These are phyloP conservation scores for Jatropha multifida DNA, from an alignment of 441 rosid species.

Conservation along the genomic window DNA sequence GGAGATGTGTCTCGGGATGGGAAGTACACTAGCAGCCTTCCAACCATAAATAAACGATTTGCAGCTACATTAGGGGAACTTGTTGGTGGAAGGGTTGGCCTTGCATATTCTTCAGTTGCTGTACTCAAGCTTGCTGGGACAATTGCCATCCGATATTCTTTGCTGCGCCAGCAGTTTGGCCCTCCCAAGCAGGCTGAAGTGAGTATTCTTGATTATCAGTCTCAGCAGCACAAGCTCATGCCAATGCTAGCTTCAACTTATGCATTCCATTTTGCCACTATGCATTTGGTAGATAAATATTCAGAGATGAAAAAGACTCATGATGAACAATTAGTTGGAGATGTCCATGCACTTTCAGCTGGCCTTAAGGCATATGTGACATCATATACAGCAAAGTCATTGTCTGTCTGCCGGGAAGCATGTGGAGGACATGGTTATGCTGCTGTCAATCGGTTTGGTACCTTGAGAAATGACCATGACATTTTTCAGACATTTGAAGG, in stretches of 20 bases:
- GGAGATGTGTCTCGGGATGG: constrained; percentile 96
- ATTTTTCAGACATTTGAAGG: constrained; percentile 99
- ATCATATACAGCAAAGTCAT: constrained; percentile 82
- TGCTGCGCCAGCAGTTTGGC: constrained; percentile 93
- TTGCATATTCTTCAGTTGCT: constrained; percentile 87
- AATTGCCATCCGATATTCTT: constrained; percentile 86
- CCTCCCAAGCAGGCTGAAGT: constrained; percentile 97
- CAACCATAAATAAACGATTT: constrained; percentile 87
- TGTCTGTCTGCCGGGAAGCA: constrained; percentile 91
- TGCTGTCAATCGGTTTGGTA: constrained; percentile 95
- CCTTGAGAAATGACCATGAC: constrained; percentile 97
- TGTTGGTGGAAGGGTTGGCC: constrained; percentile 93
- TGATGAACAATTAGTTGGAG: constrained; percentile 76
- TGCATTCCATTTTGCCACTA: constrained; percentile 86
- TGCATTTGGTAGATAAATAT: constrained; percentile 72
- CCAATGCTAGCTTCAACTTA: constrained; percentile 97
- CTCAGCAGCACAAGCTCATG: constrained; percentile 99
- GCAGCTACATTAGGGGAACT: constrained; percentile 97
- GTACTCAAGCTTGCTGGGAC: constrained; percentile 79
- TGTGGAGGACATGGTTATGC: constrained; percentile 99
- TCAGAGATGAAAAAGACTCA: constrained; percentile 87
- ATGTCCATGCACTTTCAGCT: constrained; percentile 93
- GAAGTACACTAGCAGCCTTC: constrained; percentile 86
- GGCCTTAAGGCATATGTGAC: constrained; percentile 95
- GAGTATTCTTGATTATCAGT: constrained; percentile 96